Evolutionary conservation across 768 basidiomycete genomes (phyloP).

Genomic region (Amanita molliuscula): DNA sequence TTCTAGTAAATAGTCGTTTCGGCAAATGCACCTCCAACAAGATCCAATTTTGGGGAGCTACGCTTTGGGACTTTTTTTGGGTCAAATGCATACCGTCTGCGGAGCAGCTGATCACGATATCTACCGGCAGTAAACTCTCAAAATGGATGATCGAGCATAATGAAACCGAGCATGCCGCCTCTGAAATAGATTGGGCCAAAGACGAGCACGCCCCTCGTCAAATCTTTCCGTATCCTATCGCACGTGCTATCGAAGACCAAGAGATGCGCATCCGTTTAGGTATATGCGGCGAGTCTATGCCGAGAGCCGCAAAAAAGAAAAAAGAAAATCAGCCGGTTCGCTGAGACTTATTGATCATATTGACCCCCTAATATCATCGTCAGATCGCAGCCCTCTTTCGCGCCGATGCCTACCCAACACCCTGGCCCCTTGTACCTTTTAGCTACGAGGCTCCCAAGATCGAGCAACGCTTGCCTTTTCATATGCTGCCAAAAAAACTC

Average conservation of each 20-base stretch:
- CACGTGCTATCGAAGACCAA: constrained; percentile 12
- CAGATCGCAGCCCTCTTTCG: background rate
- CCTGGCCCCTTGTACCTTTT: constrained; percentile 33
- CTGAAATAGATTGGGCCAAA: constrained; percentile 24
- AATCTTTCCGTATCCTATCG: constrained; percentile 20
- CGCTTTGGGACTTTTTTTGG: constrained; percentile 29
- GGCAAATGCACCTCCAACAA: constrained; percentile 16
- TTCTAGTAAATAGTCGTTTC: background rate
- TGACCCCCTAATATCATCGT: background rate
- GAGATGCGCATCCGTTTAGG: constrained; percentile 9
- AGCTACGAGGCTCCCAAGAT: constrained; percentile 12
- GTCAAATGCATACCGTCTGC: constrained; percentile 15
- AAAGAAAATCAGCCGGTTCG: background rate
- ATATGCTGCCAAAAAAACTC: constrained; percentile 14
- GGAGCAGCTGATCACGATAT: constrained; percentile 10
- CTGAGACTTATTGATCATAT: background rate
- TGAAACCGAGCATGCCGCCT: constrained; percentile 21
- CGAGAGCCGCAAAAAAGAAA: background rate
- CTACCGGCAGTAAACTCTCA: constrained; percentile 26
- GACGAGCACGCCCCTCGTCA: constrained; percentile 23
- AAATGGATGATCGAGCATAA: constrained; percentile 24
- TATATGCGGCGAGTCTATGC: background rate
- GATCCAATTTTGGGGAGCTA: constrained; percentile 30
- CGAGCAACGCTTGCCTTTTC: constrained; percentile 16
- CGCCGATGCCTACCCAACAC: constrained; percentile 20